These are phyloP conservation scores for Hymenochaete sp. DNA, from an alignment of 1,284 basidiomycete genomes.

Conservation along the genomic window DNA sequence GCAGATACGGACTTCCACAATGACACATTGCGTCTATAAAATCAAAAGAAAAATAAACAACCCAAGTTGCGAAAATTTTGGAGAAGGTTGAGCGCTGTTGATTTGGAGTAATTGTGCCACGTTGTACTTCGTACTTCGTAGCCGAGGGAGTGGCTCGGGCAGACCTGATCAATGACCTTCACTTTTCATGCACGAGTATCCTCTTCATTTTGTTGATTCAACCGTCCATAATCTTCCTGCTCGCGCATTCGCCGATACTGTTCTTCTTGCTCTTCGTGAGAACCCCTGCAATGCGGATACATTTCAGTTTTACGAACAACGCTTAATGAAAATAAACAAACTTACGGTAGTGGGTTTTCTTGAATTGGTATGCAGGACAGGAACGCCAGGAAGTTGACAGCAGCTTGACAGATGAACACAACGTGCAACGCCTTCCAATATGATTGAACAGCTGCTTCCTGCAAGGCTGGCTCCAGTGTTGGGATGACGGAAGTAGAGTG, in stretches of 20 bases:
- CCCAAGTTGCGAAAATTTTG: no score
- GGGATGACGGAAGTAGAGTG: slow-evolving; percentile 79
- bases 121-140: no score
- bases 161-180: no score
- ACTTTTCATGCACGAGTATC: neutral
- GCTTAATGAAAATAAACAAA: slow-evolving; percentile 17
- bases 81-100: no score
- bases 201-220: slow-evolving; percentile 6
- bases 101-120: no score
- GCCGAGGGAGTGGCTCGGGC: no score
- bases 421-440: slow-evolving; percentile 78
- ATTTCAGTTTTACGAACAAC: neutral
- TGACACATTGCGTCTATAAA: no score
- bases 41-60: no score
- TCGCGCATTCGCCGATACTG: slow-evolving; percentile 35
- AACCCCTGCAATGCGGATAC: slow-evolving; percentile 35
- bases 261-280: slow-evolving; percentile 52
- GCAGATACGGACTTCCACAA: no score
- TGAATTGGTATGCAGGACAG: slow-evolving; percentile 63
- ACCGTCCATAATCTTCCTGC: slow-evolving; percentile 20
- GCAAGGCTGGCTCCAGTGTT: slow-evolving; percentile 50
- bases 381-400: slow-evolving; percentile 54
- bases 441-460: slow-evolving; percentile 66
- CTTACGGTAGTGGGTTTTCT: slow-evolving; percentile 67
- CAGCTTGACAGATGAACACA: slow-evolving; percentile 78